Conservation (phyloP, 768 basidiomycete genomes). For the Cystobasidium ongulense region DNA sequence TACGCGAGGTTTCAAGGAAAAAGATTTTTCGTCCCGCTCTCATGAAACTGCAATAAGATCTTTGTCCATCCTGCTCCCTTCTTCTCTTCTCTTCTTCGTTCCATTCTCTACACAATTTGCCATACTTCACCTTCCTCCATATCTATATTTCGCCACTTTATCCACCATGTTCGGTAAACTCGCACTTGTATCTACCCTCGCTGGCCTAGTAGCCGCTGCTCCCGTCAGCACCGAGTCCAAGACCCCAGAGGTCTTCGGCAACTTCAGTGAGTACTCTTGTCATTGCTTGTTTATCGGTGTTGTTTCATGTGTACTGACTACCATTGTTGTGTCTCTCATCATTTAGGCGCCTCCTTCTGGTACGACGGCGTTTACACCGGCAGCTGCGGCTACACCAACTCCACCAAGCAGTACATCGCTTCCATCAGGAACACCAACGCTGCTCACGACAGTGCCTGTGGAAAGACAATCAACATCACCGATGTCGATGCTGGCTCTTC, state of each 20-base stretch:
- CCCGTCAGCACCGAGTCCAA: background rate
- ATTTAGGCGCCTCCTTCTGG: background rate
- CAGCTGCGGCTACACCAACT: conserved; percentile 26
- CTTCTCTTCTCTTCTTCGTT: background rate
- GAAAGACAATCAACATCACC: conserved; percentile 10
- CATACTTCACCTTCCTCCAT: background rate
- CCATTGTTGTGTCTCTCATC: background rate
- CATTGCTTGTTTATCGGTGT: background rate
- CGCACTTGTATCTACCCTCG: conserved; percentile 13
- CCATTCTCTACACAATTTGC: background rate
- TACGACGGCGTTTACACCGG: background rate
- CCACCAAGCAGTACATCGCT: conserved; percentile 12
- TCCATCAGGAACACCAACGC: conserved; percentile 13
- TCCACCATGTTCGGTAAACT: conserved; percentile 7
- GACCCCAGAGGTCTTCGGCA: conserved; percentile 2
- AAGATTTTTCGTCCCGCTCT: background rate
- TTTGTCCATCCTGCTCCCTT: background rate
- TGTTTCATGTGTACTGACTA: background rate
- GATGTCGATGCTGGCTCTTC: background rate
- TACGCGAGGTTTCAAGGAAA: background rate
- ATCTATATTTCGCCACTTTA: background rate
- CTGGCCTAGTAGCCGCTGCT: conserved; percentile 16
- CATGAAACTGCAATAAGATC: background rate
- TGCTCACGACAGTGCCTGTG: background rate
- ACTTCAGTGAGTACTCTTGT: conserved; percentile 4